These are phyloP conservation scores for Serendipita sp. DNA, from an alignment of 768 basidiomycete genomes.

Conservation along the genomic window DNA sequence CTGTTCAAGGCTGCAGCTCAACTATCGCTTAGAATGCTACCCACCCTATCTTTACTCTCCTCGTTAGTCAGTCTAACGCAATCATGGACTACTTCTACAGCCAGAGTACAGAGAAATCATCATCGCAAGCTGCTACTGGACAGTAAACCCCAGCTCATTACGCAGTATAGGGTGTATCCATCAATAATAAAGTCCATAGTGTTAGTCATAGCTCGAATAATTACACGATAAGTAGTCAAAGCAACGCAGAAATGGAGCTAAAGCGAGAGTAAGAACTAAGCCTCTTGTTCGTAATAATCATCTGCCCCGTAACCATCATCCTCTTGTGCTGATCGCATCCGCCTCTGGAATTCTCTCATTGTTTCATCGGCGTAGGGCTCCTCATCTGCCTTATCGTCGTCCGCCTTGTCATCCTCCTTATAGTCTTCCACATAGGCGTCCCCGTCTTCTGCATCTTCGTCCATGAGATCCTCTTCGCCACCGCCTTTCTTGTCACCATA, in stretches of 20 bases:
- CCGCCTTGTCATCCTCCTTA: conserved; percentile 23
- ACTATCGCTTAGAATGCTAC: conserved; percentile 50
- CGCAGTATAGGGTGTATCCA: background rate
- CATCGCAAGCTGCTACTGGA: background rate
- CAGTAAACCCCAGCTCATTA: too few species aligned
- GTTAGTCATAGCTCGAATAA: background rate
- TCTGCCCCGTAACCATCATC: conserved; percentile 28
- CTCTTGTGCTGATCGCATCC: conserved; percentile 6
- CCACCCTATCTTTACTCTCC: conserved; percentile 64
- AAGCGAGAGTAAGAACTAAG: conserved; percentile 17
- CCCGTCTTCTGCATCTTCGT: conserved; percentile 25
- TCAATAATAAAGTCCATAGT: background rate
- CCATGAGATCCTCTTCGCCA: conserved; percentile 12
- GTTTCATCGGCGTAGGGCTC: conserved; percentile 30
- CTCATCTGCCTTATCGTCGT: conserved; percentile 28
- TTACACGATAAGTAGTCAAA: background rate
- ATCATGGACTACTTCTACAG: conserved; percentile 64
- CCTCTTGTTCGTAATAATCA: conserved; percentile 61
- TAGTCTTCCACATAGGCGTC: conserved; percentile 28
- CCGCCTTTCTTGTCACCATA: conserved; percentile 12
- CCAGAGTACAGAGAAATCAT: conserved; percentile 22
- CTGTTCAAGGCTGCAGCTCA: background rate
- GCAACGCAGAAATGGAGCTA: background rate
- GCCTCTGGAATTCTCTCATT: background rate
- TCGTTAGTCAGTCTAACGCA: conserved; percentile 45